A percentile compares a stretch with the other conserved stretches of the same genome.
These are phyloP conservation scores for Plectosphaerella plurivora DNA, from an alignment of 2,329 filamentous ascomycete species.

Conservation along the genomic window DNA sequence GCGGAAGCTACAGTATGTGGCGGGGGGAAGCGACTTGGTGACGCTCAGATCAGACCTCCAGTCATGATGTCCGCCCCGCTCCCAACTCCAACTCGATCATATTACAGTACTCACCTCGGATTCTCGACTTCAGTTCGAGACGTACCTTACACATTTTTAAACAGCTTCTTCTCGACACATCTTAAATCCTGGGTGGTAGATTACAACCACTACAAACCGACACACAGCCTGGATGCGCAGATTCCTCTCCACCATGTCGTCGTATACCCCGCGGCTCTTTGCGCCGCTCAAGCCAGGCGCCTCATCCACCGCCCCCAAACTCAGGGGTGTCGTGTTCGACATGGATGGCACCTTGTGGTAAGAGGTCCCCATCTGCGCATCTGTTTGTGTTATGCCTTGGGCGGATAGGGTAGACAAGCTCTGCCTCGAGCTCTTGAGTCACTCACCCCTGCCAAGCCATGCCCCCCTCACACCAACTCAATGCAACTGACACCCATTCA, in stretches of 20 bases:
- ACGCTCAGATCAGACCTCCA: too few relatives aligned
- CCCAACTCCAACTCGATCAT: too few relatives aligned
- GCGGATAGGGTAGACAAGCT: too few relatives aligned
- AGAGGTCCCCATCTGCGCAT: slow-evolving; percentile 24
- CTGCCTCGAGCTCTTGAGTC: background rate
- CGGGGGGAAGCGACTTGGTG: too few relatives aligned
- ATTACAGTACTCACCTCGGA: too few relatives aligned
- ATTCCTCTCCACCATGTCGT: slow-evolving; percentile 37
- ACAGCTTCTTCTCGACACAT: too few relatives aligned
- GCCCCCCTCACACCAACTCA: background rate
- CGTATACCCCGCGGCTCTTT: slow-evolving; percentile 41
- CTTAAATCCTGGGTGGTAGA: too few relatives aligned
- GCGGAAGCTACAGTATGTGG: too few relatives aligned
- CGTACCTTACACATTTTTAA: too few relatives aligned
- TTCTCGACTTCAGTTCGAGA: too few relatives aligned
- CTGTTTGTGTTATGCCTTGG: background rate
- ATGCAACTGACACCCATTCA: slow-evolving; percentile 26
- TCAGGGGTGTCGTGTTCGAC: slow-evolving; percentile 74
- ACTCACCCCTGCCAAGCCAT: background rate
- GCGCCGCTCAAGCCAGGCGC: slow-evolving; percentile 45
- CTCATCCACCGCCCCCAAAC: slow-evolving; percentile 31
- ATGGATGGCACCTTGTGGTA: slow-evolving; percentile 93
- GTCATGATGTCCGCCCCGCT: too few relatives aligned
- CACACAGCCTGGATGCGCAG: slow-evolving; percentile 19
- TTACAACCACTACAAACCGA: background rate